phyloP scores from a whole-genome alignment of 1,139 yeast genomes.

The Hyphopichia wangnamkhiaoensis region DNA sequence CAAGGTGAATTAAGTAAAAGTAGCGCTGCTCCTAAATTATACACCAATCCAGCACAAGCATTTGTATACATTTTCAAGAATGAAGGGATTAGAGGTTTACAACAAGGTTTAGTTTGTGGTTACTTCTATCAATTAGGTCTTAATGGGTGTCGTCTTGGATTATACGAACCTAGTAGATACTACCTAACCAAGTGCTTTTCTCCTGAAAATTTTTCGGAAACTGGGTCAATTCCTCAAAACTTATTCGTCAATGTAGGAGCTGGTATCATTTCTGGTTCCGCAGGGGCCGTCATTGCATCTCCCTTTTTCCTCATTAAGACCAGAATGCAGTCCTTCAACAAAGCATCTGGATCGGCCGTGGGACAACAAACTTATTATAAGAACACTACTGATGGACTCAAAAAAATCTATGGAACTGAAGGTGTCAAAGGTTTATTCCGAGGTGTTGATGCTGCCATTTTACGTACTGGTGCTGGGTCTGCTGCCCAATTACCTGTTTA shows the following conservation, averaged over 20 bases:
- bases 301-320: conserved; percentile 92
- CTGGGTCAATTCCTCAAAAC: conserved; percentile 54
- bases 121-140: conserved; percentile 86
- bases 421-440: conserved; percentile 81
- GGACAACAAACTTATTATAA: conserved; percentile 93
- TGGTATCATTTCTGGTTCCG: conserved; percentile 82
- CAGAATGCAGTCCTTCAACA: conserved; percentile 89
- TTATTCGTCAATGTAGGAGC: conserved; percentile 70
- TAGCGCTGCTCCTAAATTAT: conserved; percentile 53
- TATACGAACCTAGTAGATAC: conserved; percentile 84
- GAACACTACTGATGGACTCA: conserved; percentile 67
- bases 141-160: conserved; percentile 91
- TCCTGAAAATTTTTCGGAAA: conserved; percentile 47
- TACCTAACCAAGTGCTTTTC: conserved; percentile 55
- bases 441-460: conserved; percentile 92
- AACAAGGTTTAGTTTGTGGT: conserved; percentile 82
- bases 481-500: conserved; percentile 95
- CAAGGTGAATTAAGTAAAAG: conserved; percentile 82
- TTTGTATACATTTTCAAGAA: conserved; percentile 67
- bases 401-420: conserved; percentile 60
- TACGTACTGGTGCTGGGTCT: conserved; percentile 95
- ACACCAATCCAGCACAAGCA: conserved; percentile 87
- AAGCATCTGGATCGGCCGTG: conserved; percentile 40
- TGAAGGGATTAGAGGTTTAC: conserved; percentile 87
- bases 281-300: conserved; percentile 88